A percentile compares a stretch with the other conserved stretches of the same genome.
Conservation (phyloP, 108 stramenopile genomes). For the Chaetoceros tenuissimus region DNA sequence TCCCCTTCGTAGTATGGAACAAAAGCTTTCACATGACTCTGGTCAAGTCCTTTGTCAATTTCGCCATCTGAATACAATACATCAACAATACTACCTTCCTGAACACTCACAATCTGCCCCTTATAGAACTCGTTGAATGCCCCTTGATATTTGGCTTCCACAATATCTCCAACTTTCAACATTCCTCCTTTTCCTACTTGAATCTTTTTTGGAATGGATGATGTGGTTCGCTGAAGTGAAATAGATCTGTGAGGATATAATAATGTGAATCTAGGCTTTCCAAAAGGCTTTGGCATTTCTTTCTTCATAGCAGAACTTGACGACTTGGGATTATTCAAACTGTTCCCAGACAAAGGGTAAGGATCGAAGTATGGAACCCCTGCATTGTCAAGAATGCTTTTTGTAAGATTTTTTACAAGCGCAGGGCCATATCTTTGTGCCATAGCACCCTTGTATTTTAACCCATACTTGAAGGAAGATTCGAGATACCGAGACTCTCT, state of each 20-base stretch:
- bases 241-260: neutral
- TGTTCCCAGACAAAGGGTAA: neutral
- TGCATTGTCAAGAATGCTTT: neutral
- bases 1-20: neutral
- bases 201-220: neutral
- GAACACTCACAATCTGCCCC: conserved; percentile 1
- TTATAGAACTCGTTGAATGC: conserved; percentile 5
- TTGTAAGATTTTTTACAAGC: neutral
- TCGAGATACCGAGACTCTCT: neutral
- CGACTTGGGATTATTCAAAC: neutral
- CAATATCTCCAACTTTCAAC: conserved; percentile 16
- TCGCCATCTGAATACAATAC: conserved; percentile 9
- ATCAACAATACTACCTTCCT: conserved; percentile 1
- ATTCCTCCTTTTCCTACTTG: conserved; percentile 2
- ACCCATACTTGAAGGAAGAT: neutral
- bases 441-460: neutral
- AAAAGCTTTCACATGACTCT: neutral
- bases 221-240: neutral
- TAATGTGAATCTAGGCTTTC: neutral
- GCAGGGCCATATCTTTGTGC: neutral
- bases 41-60: neutral
- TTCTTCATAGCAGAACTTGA: neutral
- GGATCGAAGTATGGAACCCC: neutral
- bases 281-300: neutral
- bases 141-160: conserved; percentile 7